phyloP scores from a whole-genome alignment of 2,329 filamentous ascomycete species.

The Penicillium nordicum region DNA sequence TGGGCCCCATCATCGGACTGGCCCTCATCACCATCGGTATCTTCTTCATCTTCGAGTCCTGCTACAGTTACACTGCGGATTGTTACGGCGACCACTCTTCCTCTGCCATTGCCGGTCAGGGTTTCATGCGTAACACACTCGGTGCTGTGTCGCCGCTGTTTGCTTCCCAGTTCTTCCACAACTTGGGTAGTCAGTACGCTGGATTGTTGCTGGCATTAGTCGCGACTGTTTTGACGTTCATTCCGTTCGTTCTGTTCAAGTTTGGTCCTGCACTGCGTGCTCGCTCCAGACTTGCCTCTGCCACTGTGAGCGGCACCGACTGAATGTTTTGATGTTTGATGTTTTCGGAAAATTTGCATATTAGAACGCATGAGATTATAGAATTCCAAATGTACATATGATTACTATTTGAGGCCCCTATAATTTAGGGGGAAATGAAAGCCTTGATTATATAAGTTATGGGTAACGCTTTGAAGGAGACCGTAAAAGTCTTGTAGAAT shows the following conservation, averaged over 20 bases:
- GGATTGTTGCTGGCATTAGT: conserved; percentile 50
- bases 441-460: not conserved
- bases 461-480: not conserved
- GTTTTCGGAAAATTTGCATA: not conserved
- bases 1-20: conserved; percentile 49
- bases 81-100: conserved; percentile 48
- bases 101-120: conserved; percentile 49
- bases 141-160: conserved; percentile 53
- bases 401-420: no score
- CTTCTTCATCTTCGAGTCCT: conserved; percentile 47
- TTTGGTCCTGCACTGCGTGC: conserved; percentile 30
- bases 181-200: conserved; percentile 52
- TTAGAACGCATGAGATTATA: not conserved
- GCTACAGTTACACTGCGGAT: conserved; percentile 52
- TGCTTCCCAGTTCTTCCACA: conserved; percentile 52
- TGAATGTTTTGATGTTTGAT: not conserved
- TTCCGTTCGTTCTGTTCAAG: conserved; percentile 31
- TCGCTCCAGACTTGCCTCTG: conserved; percentile 30
- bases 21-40: conserved; percentile 53
- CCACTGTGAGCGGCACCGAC: conserved; percentile 6
- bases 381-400: not conserved
- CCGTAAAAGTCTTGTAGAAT: not conserved
- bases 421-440: not conserved
- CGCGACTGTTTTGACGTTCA: conserved; percentile 37
- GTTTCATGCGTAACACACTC: conserved; percentile 52